phyloP scores from a whole-genome alignment of 108 stramenopile genomes.

The Cyclotella cryptica region DNA sequence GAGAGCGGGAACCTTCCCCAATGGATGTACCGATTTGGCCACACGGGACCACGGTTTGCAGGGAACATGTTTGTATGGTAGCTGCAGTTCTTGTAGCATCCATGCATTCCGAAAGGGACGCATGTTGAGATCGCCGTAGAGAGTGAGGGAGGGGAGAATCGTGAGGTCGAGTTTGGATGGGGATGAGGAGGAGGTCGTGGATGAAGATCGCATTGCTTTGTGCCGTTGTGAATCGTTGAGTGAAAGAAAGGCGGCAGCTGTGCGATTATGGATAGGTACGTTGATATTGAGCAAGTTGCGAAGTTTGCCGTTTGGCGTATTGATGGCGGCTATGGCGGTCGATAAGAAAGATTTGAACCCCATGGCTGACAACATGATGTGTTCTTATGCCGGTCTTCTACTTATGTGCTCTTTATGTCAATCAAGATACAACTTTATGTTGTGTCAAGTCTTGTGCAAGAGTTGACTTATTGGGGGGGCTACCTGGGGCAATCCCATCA shows the following conservation, averaged over 20 bases:
- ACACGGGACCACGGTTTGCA: conserved; percentile 49
- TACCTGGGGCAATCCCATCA: too few species aligned
- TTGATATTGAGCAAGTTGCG: too few species aligned
- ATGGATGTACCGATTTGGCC: conserved; percentile 59
- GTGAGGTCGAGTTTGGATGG: not conserved
- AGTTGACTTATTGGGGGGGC: too few species aligned
- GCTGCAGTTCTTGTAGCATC: conserved; percentile 85
- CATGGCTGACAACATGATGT: too few species aligned
- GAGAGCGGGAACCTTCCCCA: conserved; percentile 80
- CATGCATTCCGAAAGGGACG: conserved; percentile 81
- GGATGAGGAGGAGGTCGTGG: not conserved
- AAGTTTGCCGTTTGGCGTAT: too few species aligned
- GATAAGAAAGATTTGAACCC: too few species aligned
- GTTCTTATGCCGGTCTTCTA: too few species aligned
- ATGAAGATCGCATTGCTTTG: not conserved
- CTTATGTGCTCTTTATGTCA: too few species aligned
- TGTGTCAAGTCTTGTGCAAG: too few species aligned
- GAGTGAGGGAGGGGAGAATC: conserved; percentile 40
- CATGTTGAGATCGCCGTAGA: conserved; percentile 65
- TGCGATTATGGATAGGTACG: too few species aligned
- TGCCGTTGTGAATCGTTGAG: not conserved
- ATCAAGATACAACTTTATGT: too few species aligned
- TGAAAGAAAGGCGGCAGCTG: not conserved
- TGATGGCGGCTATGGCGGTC: too few species aligned
- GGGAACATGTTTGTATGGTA: conserved; percentile 50